phyloP scores from a whole-genome alignment of 331 rosid species.

The Rosa hybrid region DNA sequence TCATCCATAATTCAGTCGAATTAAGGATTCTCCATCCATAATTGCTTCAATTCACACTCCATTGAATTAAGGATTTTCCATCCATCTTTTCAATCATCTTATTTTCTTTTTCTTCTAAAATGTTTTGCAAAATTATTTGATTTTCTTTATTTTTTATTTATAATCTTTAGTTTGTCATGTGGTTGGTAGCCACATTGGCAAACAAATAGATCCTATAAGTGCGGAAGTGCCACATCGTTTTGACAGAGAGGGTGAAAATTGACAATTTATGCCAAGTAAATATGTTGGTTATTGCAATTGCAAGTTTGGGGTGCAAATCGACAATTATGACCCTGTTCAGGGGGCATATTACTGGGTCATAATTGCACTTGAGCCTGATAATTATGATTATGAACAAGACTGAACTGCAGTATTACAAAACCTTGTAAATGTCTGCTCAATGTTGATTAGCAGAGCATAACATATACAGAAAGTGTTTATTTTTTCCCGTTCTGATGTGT shows the following conservation, averaged over 20 bases:
- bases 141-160: not conserved
- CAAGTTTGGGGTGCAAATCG: not conserved
- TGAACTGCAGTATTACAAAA: not conserved
- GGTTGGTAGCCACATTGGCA: not conserved
- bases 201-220: not conserved
- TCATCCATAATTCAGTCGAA: not conserved
- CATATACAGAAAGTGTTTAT: not conserved
- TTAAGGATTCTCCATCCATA: not conserved
- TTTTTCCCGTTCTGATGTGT: not conserved
- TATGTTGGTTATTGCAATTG: not conserved
- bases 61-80: not conserved
- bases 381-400: not conserved
- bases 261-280: not conserved
- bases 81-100: not conserved
- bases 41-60: not conserved
- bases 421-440: not conserved
- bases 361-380: not conserved
- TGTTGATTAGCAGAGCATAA: slow-evolving; percentile 3
- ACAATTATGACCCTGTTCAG: not conserved
- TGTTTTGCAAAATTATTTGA: not conserved
- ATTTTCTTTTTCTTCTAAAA: not conserved
- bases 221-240: not conserved
- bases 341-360: no score
- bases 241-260: not conserved
- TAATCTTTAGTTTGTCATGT: not conserved